Conservation (phyloP, 768 basidiomycete species). For the Fibroporia radiculosa region DNA sequence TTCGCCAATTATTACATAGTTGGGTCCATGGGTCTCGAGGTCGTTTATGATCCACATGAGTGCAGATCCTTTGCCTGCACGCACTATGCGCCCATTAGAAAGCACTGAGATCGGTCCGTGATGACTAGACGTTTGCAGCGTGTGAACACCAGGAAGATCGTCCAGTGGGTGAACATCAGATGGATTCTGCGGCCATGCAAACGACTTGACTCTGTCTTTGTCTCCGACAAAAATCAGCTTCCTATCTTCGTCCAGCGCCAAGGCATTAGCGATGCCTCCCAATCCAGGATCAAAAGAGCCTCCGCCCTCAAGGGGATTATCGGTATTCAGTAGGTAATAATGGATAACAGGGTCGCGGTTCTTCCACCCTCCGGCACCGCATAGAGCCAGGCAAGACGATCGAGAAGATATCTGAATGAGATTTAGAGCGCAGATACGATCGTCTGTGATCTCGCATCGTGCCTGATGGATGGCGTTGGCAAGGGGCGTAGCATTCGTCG, state of each 20-base stretch:
- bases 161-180: constrained; percentile 3
- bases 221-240: constrained; percentile 33
- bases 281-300: constrained; percentile 19
- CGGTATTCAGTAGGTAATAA: constrained; percentile 19
- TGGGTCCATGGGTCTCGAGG: constrained; percentile 24
- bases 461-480: constrained; percentile 28
- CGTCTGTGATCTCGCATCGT: constrained; percentile 25
- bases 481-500: constrained; percentile 12
- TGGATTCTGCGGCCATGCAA: constrained; percentile 25
- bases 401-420: constrained; percentile 15
- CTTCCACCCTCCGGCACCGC: constrained; percentile 26
- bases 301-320: not conserved
- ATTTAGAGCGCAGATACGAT: constrained; percentile 15
- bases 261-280: constrained; percentile 14
- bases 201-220: constrained; percentile 29
- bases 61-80: constrained; percentile 27
- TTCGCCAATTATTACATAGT: constrained; percentile 10
- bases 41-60: constrained; percentile 31
- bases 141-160: constrained; percentile 23
- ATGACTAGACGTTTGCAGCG: constrained; percentile 18
- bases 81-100: constrained; percentile 19
- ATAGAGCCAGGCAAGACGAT: constrained; percentile 20
- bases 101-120: constrained; percentile 27
- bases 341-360: constrained; percentile 23
- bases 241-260: constrained; percentile 25